Conservation (phyloP, 75 land plant species). For the Sequoiadendron giganteum region DNA sequence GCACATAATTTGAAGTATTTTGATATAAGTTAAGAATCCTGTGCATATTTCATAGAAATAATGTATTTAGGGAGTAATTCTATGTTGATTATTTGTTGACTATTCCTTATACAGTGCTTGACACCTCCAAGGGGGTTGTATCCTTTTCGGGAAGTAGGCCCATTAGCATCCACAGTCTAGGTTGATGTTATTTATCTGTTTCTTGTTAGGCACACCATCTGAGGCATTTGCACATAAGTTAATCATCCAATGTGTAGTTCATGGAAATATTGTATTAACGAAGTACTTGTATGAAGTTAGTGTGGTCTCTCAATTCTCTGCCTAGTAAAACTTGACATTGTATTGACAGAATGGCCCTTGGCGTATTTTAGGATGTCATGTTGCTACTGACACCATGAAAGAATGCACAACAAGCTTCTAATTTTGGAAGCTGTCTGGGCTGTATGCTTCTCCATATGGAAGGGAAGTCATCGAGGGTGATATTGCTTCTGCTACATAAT, state of each 20-base stretch:
- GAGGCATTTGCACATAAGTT: neutral
- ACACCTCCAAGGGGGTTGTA: neutral
- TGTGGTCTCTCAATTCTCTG: neutral
- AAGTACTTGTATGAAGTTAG: neutral
- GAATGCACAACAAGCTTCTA: too few species aligned
- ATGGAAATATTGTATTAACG: neutral
- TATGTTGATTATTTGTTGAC: neutral
- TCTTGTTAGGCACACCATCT: neutral
- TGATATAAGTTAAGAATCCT: neutral
- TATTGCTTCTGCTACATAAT: too few species aligned
- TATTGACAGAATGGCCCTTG: neutral
- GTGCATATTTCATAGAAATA: too few species aligned
- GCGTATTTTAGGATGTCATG: too few species aligned
- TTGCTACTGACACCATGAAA: too few species aligned
- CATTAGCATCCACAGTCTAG: neutral
- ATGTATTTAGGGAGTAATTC: too few species aligned
- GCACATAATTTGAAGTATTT: neutral
- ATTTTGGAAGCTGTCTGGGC: too few species aligned
- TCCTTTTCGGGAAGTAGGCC: neutral
- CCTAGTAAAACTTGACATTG: neutral
- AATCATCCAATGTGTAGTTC: neutral
- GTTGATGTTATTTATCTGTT: neutral
- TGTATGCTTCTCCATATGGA: too few species aligned
- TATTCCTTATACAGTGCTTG: neutral
- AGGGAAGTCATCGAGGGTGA: too few species aligned